phyloP scores from a whole-genome alignment of 75 land plant species.

The Pinus tabuliformis region DNA sequence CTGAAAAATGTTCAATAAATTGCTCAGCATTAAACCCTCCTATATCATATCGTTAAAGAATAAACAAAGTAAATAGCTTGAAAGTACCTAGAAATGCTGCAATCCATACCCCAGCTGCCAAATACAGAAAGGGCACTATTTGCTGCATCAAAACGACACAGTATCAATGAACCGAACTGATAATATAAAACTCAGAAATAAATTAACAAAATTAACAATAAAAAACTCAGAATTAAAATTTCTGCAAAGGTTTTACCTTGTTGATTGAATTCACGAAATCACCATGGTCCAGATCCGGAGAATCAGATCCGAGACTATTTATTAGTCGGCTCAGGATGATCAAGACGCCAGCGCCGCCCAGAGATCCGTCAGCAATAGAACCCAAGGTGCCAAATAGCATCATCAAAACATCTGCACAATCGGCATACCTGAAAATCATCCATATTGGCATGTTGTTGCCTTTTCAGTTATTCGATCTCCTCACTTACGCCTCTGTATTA shows the following conservation, averaged over 20 bases:
- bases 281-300: background rate
- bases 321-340: background rate
- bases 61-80: too few relatives aligned
- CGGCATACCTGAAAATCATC: slow-evolving; percentile 27
- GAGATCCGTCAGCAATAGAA: slow-evolving; percentile 32
- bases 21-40: too few relatives aligned
- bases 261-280: background rate
- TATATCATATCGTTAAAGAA: background rate
- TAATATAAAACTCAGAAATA: background rate
- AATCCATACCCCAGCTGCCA: slow-evolving; percentile 23
- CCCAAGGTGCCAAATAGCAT: slow-evolving; percentile 42
- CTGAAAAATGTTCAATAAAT: too few relatives aligned
- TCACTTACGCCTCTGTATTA: too few relatives aligned
- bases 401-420: slow-evolving; percentile 29
- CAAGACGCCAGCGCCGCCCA: background rate
- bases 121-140: slow-evolving; percentile 14
- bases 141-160: slow-evolving; percentile 13
- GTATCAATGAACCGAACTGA: background rate
- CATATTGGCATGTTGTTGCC: background rate
- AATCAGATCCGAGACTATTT: background rate
- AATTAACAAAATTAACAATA: background rate
- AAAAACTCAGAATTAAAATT: background rate
- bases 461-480: background rate
- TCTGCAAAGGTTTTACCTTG: background rate
- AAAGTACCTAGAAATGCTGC: slow-evolving; percentile 26